Conservation (phyloP, 805 yeast genomes). For the Blastobotrys muscicola region DNA sequence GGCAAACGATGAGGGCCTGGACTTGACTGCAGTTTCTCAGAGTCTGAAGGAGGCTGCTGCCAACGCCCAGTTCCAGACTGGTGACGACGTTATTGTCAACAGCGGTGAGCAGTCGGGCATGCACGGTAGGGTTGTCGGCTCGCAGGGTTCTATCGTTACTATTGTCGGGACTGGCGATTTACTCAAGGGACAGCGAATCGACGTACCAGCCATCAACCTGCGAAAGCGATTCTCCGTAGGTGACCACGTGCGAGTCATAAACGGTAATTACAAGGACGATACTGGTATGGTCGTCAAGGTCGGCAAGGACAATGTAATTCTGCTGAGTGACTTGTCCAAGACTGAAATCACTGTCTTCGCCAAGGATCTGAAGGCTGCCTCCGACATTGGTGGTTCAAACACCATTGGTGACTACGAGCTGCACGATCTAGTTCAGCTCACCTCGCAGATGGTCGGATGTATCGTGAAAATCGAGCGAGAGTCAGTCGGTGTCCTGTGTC, state of each 20-base stretch:
- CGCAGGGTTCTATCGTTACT: slow-evolving; percentile 54
- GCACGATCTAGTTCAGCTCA: slow-evolving; percentile 82
- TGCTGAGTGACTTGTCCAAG: slow-evolving; percentile 80
- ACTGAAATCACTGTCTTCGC: slow-evolving; percentile 90
- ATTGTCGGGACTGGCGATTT: slow-evolving; percentile 39
- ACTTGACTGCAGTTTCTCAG: slow-evolving; percentile 76
- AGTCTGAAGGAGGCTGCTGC: slow-evolving; percentile 60
- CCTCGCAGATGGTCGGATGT: slow-evolving; percentile 80
- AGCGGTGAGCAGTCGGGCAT: slow-evolving; percentile 92
- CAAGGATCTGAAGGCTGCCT: slow-evolving; percentile 79
- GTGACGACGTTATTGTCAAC: slow-evolving; percentile 85
- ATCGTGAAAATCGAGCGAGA: slow-evolving; percentile 86
- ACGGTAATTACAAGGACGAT: slow-evolving; percentile 87
- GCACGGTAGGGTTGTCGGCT: slow-evolving; percentile 64
- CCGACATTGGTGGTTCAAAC: slow-evolving; percentile 74
- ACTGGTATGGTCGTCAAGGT: slow-evolving; percentile 88
- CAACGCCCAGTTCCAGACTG: slow-evolving; percentile 68
- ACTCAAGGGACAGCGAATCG: slow-evolving; percentile 50
- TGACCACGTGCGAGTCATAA: slow-evolving; percentile 88
- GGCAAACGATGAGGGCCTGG: slow-evolving; percentile 77
- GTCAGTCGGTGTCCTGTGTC: slow-evolving; percentile 65
- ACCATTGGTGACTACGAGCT: slow-evolving; percentile 71
- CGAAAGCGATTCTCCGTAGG: slow-evolving; percentile 84
- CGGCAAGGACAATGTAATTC: slow-evolving; percentile 75
- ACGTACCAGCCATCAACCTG: slow-evolving; percentile 71